Percentiles rank a stretch among this genome's conserved stretches.
phyloP scores from a whole-genome alignment of 352 stramenopile genomes.

The Phytophthora niederhauseri region DNA sequence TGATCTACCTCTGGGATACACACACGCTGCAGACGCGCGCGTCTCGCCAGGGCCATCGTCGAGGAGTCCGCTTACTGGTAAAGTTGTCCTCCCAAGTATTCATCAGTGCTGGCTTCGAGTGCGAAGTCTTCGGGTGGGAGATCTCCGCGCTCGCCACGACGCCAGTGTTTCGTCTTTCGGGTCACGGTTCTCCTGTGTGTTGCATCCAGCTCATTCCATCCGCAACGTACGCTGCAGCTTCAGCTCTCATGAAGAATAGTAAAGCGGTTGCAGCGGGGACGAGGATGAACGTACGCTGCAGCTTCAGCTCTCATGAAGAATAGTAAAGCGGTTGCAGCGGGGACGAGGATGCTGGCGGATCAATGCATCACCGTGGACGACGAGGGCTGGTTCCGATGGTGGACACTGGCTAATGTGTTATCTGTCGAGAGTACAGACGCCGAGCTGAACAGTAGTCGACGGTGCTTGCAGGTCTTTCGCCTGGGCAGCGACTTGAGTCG shows the following conservation, averaged over 20 bases:
- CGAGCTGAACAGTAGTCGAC: constrained; percentile 53
- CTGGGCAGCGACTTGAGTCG: constrained; percentile 62
- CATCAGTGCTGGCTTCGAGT: constrained; percentile 76
- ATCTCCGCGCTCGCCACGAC: constrained; percentile 60
- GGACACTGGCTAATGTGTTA: constrained; percentile 68
- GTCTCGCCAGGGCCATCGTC: constrained; percentile 60
- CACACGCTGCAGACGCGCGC: constrained; percentile 50
- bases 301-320: constrained; percentile 28
- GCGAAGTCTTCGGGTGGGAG: constrained; percentile 78
- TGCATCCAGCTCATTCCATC: constrained; percentile 72
- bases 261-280: constrained; percentile 23
- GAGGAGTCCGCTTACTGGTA: constrained; percentile 62
- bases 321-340: constrained; percentile 17
- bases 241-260: constrained; percentile 21
- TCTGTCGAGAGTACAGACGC: constrained; percentile 68
- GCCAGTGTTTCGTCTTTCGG: constrained; percentile 73
- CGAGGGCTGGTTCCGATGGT: constrained; percentile 87
- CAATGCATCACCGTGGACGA: constrained; percentile 82
- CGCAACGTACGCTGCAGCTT: constrained; percentile 27
- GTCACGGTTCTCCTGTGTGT: constrained; percentile 69
- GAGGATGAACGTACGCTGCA: constrained; percentile 31
- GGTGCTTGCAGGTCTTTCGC: constrained; percentile 72
- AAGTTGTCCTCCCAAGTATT: constrained; percentile 78
- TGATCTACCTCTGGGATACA: constrained; percentile 80
- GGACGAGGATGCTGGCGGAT: constrained; percentile 46